Conservation (phyloP, 257 asterid species). For the Plectranthus barbatus region DNA sequence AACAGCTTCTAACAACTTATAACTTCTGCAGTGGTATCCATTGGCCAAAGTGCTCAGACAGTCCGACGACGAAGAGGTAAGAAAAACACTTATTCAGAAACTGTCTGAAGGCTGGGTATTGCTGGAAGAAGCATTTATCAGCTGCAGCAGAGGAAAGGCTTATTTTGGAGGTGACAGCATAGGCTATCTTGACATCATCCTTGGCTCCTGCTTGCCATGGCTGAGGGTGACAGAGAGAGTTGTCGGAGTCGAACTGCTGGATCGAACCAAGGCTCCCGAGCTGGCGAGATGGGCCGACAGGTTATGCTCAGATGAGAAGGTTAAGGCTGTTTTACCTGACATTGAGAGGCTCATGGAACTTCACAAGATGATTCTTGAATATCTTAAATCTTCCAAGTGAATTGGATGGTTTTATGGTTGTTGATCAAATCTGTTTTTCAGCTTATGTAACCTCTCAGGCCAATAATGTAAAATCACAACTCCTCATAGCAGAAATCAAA, state of each 20-base stretch:
- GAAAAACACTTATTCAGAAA: constrained; percentile 5
- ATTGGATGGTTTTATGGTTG: not conserved
- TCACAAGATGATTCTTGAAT: not conserved
- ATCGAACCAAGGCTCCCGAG: constrained; percentile 24
- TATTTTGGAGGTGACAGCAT: constrained; percentile 44
- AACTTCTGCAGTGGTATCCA: constrained; percentile 27
- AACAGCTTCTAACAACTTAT: not conserved
- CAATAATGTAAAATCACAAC: not conserved
- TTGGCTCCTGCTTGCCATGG: constrained; percentile 37
- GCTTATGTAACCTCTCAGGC: not conserved
- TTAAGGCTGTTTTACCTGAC: constrained; percentile 20
- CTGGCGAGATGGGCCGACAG: constrained; percentile 20
- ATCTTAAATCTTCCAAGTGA: not conserved
- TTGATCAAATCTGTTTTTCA: not conserved
- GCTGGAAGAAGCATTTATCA: constrained; percentile 30
- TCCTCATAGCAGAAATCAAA: not conserved
- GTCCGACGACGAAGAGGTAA: constrained; percentile 10
- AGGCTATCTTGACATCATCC: constrained; percentile 38
- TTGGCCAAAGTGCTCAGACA: constrained; percentile 7
- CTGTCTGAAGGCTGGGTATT: constrained; percentile 14
- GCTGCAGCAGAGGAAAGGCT: constrained; percentile 24
- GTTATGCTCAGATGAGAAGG: constrained; percentile 1
- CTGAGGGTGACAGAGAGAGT: constrained; percentile 21
- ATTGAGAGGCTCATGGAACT: constrained; percentile 18
- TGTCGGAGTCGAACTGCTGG: constrained; percentile 13